These are phyloP conservation scores for Coemansia asiatica DNA, from an alignment of 192 early-diverging fungal species.

Conservation along the genomic window DNA sequence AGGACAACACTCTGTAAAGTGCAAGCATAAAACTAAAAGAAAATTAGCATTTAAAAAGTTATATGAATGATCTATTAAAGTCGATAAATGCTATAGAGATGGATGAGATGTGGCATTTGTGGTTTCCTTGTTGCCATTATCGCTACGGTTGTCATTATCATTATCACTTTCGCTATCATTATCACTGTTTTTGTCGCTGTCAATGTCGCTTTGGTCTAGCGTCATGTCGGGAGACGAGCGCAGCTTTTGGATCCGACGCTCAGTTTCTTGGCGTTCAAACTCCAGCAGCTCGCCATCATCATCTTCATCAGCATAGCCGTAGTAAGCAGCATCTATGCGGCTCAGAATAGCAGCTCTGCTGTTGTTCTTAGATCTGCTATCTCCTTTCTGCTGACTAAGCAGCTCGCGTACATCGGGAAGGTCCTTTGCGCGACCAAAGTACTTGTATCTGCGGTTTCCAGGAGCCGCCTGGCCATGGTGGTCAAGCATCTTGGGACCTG, in stretches of 20 bases:
- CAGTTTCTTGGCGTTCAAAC: slow-evolving; percentile 70
- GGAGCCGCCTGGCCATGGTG: slow-evolving; percentile 86
- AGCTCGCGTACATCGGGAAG: slow-evolving; percentile 92
- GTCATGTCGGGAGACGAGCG: slow-evolving; percentile 3
- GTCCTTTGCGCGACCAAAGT: slow-evolving; percentile 95
- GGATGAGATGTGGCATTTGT: background rate
- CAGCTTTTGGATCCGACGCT: slow-evolving; percentile 33
- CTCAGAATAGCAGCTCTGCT: slow-evolving; percentile 71
- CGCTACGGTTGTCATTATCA: background rate
- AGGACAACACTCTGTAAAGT: slow-evolving; percentile 4
- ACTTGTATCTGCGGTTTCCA: slow-evolving; percentile 91
- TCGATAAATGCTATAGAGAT: too few relatives aligned
- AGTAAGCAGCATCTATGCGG: slow-evolving; percentile 91
- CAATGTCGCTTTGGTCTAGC: slow-evolving; percentile 23
- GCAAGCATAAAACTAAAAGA: too few relatives aligned
- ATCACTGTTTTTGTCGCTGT: slow-evolving; percentile 12
- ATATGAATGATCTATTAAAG: too few relatives aligned
- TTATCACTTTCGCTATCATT: background rate
- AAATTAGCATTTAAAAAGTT: too few relatives aligned
- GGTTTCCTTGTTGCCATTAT: background rate
- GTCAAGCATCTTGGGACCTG: slow-evolving; percentile 76
- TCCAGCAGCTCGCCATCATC: slow-evolving; percentile 78
- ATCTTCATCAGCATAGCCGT: slow-evolving; percentile 90
- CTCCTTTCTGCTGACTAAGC: slow-evolving; percentile 68
- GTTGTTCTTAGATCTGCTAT: slow-evolving; percentile 50